Conservation (phyloP, 345 rosid genomes). For the Boechera stricta region DNA sequence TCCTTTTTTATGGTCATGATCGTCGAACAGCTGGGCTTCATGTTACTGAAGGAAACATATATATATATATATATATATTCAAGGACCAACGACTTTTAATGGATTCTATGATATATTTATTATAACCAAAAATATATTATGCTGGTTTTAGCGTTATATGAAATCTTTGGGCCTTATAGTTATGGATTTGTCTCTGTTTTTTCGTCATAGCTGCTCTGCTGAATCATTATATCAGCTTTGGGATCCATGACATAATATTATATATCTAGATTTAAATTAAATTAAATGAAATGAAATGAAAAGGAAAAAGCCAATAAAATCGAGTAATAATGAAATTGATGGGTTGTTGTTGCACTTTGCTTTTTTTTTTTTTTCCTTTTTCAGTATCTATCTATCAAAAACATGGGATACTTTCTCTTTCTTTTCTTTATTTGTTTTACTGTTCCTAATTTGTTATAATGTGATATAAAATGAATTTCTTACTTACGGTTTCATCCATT, state of each 20-base stretch:
- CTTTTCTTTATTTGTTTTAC: not conserved
- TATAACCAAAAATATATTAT: not conserved
- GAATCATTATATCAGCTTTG: not conserved
- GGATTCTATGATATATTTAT: not conserved
- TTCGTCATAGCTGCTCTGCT: not conserved
- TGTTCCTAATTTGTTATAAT: not conserved
- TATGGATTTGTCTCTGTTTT: not conserved
- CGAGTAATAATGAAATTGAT: slow-evolving; percentile 36
- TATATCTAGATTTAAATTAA: not conserved
- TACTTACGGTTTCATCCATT: slow-evolving; percentile 9
- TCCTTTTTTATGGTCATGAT: slow-evolving; percentile 17
- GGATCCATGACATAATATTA: slow-evolving; percentile 10
- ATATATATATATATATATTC: not conserved
- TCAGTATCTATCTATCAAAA: not conserved
- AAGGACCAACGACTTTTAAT: too few species aligned
- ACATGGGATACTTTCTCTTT: slow-evolving; percentile 15
- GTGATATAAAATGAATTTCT: not conserved
- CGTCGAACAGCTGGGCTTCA: slow-evolving; percentile 30
- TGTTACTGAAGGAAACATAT: slow-evolving; percentile 19
- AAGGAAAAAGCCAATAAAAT: slow-evolving; percentile 12
- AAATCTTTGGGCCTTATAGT: not conserved
- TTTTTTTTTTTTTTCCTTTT: slow-evolving; percentile 8
- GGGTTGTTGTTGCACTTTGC: slow-evolving; percentile 34
- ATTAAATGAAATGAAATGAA: slow-evolving; percentile 12
- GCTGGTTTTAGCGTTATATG: not conserved